Evolutionary conservation across 768 basidiomycete species (phyloP), one percentile per base, ranked within the genome.

Genomic region (Lactarius sp.): DNA sequence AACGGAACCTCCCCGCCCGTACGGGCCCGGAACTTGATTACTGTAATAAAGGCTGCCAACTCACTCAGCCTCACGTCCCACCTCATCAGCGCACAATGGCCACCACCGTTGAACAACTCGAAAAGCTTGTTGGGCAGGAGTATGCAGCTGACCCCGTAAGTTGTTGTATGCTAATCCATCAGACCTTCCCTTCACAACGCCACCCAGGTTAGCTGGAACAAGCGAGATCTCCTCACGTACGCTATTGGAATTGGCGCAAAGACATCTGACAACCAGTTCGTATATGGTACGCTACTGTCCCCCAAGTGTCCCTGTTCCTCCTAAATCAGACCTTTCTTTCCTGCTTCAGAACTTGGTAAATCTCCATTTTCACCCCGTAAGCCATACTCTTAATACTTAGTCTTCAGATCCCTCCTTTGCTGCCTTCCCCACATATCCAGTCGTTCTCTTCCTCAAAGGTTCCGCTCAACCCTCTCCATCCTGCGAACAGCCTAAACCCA

Each of bases 351-450:
- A 67, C 71, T 70, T 37, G 75, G 70, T 73, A 62, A 22, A 42
- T 22, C 4, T 13, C 37, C 14, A 12, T 34, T 13, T 33, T 47
- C 27, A 33, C 22, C 18, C n/a, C 6, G 9, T 22, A 16, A 12
- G 22, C 13, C 6, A 13, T 47, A 10, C 16, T 37, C 37, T 56
- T 50, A 50, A 36, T 20, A 47, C 52, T 41, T 22, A 10, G 12
- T 16, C 7, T 44, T 14, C 63, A 88, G 87, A 87, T 75, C 79
- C 81, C 64, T 77, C 81, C 34, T 95, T 89, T 74, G 78, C 86
- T 14, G 83, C 91, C 3, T 78, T 94, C 69, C 92, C 93, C 9
- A 94, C 92, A 0, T 95, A 87, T 73, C 92, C 92, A 2, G 90
- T 92, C 16, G 88, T 90, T 0, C 80, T 94, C 6, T 76, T 74